A percentile compares a stretch with the other conserved stretches of the same genome.
These are phyloP conservation scores for Beauveria brongniartii DNA, from an alignment of 2,329 filamentous ascomycete species.

Conservation along the genomic window DNA sequence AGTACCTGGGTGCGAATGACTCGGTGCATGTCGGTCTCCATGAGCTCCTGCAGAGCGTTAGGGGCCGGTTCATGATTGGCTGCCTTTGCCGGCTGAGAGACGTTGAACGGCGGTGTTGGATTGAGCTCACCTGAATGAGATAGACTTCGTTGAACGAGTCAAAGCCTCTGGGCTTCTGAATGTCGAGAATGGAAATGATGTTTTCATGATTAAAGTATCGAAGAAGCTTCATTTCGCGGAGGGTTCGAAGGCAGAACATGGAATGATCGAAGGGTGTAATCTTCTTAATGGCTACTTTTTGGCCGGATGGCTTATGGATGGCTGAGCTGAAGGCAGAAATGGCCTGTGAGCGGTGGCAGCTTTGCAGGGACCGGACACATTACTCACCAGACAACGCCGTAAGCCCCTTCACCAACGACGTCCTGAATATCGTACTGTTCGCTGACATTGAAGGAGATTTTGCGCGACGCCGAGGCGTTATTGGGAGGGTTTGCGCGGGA, in stretches of 20 bases:
- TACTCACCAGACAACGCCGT: conserved; percentile 92
- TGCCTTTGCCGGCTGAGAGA: background rate
- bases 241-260: conserved; percentile 94
- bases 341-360: conserved; percentile 1
- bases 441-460: conserved; percentile 99
- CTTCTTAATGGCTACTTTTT: conserved; percentile 99
- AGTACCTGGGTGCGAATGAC: conserved; percentile 98
- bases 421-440: conserved; percentile 99
- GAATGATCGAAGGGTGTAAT: conserved; percentile 98
- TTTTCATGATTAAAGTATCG: conserved; percentile 99
- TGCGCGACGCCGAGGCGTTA: conserved; percentile 60
- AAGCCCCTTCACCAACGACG: conserved; percentile 96
- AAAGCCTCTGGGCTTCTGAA: conserved; percentile 94
- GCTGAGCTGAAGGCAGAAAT: conserved; percentile 60
- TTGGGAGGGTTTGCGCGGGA: conserved; percentile 50
- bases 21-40: conserved; percentile 99
- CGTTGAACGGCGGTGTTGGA: background rate
- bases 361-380: conserved; percentile 3
- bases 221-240: conserved; percentile 98
- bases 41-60: conserved; percentile 61
- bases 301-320: conserved; percentile 92
- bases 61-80: background rate
- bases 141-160: conserved; percentile 97
- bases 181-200: conserved; percentile 98
- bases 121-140: conserved; percentile 73